Conservation (phyloP, 495 filamentous ascomycete genomes). For the Talaromyces thailandensis region DNA sequence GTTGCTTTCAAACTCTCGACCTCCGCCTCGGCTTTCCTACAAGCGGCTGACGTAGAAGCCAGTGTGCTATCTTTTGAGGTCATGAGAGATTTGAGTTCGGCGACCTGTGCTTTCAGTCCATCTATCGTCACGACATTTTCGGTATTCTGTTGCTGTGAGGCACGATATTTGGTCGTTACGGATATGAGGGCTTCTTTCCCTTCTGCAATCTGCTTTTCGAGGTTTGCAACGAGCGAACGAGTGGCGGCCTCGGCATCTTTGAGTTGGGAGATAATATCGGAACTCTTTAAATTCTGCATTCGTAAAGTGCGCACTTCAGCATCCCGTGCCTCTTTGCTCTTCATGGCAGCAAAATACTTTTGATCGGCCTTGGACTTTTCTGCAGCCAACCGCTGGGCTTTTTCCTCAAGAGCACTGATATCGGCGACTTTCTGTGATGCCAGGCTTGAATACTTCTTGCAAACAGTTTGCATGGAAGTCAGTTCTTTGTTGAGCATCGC, state of each 20-base stretch:
- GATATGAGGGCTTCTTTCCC: conserved; percentile 62
- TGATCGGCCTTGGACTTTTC: conserved; percentile 96
- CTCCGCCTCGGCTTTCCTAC: conserved; percentile 66
- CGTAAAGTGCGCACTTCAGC: conserved; percentile 68
- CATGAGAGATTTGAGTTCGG: conserved; percentile 62
- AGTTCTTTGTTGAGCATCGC: conserved; percentile 79
- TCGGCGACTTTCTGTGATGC: conserved; percentile 83
- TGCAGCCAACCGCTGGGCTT: conserved; percentile 59
- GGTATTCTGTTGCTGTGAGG: conserved; percentile 56
- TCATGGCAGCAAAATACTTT: conserved; percentile 93
- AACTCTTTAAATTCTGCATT: conserved; percentile 77
- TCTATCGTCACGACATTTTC: conserved; percentile 64
- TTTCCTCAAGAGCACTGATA: conserved; percentile 66
- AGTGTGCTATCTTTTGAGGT: conserved; percentile 61
- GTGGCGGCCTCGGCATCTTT: conserved; percentile 72
- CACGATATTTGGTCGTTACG: conserved; percentile 57
- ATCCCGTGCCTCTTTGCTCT: conserved; percentile 76
- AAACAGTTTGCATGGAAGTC: conserved; percentile 75
- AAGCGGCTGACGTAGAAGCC: conserved; percentile 42
- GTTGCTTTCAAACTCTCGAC: conserved; percentile 62
- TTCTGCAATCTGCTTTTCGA: conserved; percentile 86
- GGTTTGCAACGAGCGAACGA: conserved; percentile 57
- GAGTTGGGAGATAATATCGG: conserved; percentile 84
- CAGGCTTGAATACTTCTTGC: conserved; percentile 72
- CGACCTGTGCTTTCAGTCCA: conserved; percentile 63